These are phyloP conservation scores for Aureobasidium namibiae DNA, from an alignment of 2,329 filamentous ascomycete species.

Conservation along the genomic window DNA sequence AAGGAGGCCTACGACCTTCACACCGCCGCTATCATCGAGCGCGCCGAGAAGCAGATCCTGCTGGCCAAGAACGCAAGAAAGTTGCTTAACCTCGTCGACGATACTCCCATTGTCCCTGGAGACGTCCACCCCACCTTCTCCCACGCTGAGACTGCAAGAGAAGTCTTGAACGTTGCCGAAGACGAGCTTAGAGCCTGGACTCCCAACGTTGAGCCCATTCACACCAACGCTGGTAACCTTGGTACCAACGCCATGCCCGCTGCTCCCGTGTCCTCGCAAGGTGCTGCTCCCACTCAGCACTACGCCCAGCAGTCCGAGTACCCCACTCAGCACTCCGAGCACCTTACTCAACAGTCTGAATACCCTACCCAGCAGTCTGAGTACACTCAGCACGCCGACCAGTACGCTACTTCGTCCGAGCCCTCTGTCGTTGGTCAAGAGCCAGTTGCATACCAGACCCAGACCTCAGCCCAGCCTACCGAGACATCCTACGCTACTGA, in stretches of 20 bases:
- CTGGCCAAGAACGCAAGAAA: slow-evolving; percentile 84
- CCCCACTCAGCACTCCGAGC: background rate
- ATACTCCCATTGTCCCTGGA: slow-evolving; percentile 81
- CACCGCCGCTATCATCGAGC: slow-evolving; percentile 85
- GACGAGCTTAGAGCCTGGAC: slow-evolving; percentile 75
- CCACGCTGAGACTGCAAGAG: slow-evolving; percentile 59
- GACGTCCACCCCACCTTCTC: slow-evolving; percentile 65
- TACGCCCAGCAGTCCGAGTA: slow-evolving; percentile 2
- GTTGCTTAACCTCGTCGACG: slow-evolving; percentile 77
- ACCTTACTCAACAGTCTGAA: background rate
- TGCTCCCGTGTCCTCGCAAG: background rate
- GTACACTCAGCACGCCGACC: background rate
- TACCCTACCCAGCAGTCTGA: background rate
- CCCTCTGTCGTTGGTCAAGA: background rate
- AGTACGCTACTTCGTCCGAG: background rate
- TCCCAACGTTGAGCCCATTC: slow-evolving; percentile 47
- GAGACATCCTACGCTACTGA: slow-evolving; percentile 7
- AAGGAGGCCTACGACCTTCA: slow-evolving; percentile 90
- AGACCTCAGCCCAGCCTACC: background rate
- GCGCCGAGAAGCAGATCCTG: slow-evolving; percentile 93
- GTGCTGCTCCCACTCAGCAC: background rate
- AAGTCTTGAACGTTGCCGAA: slow-evolving; percentile 88
- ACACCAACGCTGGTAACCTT: slow-evolving; percentile 39
- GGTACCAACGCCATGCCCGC: slow-evolving; percentile 39
- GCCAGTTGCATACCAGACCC: background rate